Evolutionary conservation across 78 protist species (phyloP).

Genomic region (Cavenderia fasciculata): DNA sequence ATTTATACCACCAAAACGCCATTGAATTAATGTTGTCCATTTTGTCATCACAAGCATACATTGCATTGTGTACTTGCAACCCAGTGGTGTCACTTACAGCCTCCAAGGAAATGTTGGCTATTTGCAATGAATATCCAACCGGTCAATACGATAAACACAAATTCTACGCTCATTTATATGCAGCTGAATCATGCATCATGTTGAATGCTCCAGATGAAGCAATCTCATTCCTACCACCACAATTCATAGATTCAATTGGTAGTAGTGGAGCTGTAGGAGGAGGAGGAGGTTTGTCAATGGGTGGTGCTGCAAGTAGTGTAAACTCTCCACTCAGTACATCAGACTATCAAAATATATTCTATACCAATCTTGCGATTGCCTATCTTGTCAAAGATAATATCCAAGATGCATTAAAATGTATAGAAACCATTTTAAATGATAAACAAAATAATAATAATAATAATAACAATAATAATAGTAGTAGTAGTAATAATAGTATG

Average conservation of each 20-base stretch:
- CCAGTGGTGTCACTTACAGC: conserved; percentile 29
- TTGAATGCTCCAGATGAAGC: conserved; percentile 45
- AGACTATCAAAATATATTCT: neutral
- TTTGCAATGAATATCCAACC: neutral
- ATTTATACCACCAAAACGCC: conserved; percentile 6
- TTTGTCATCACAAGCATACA: conserved; percentile 43
- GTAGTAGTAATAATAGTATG: neutral
- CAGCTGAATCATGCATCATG: conserved; percentile 51
- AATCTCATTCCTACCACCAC: conserved; percentile 20
- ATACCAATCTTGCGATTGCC: conserved; percentile 44
- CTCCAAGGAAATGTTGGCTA: neutral
- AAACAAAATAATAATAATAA: neutral
- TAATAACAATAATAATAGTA: neutral
- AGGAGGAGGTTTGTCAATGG: too few species aligned
- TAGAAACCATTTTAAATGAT: neutral
- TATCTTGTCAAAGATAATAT: conserved; percentile 44
- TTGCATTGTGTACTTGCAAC: conserved; percentile 43
- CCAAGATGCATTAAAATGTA: conserved; percentile 23
- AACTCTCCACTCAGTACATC: neutral
- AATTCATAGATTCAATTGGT: conserved; percentile 32
- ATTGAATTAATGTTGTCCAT: conserved; percentile 25
- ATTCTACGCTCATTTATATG: conserved; percentile 56
- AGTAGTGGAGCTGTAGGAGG: neutral
- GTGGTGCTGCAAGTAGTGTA: too few species aligned
- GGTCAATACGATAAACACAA: neutral